phyloP scores from a whole-genome alignment of 169 alveolate species.

The Eimeria acervulina region DNA sequence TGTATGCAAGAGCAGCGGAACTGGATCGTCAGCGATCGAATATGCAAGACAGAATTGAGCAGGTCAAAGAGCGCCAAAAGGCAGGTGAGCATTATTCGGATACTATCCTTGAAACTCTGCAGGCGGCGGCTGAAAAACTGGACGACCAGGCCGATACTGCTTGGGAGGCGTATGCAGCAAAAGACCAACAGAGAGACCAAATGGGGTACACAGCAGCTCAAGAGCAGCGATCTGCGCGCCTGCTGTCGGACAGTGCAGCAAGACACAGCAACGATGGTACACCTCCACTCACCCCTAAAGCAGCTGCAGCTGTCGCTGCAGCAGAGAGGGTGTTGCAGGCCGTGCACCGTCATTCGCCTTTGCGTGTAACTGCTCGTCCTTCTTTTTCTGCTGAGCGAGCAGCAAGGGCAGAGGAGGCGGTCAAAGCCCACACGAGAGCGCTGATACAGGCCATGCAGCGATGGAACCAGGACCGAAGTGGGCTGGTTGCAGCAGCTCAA shows the following conservation, averaged over 20 bases:
- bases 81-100: neutral
- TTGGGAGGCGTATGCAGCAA: neutral
- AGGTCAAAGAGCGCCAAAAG: neutral
- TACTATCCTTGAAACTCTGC: neutral
- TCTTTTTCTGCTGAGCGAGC: neutral
- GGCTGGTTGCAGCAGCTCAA: constrained; percentile 21
- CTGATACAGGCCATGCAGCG: neutral
- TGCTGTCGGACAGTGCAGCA: neutral
- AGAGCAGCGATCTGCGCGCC: neutral
- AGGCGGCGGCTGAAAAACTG: neutral
- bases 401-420: neutral
- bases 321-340: constrained; percentile 21
- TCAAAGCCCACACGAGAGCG: neutral
- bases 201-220: constrained; percentile 14
- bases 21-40: neutral
- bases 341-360: constrained; percentile 21
- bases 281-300: neutral
- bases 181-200: neutral
- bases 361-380: neutral
- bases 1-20: neutral
- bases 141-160: neutral
- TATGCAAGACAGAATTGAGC: neutral
- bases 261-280: neutral
- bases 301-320: constrained; percentile 52
- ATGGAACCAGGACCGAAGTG: neutral